phyloP scores from a whole-genome alignment of 352 stramenopile genomes.

The Globisporangium yorkense region DNA sequence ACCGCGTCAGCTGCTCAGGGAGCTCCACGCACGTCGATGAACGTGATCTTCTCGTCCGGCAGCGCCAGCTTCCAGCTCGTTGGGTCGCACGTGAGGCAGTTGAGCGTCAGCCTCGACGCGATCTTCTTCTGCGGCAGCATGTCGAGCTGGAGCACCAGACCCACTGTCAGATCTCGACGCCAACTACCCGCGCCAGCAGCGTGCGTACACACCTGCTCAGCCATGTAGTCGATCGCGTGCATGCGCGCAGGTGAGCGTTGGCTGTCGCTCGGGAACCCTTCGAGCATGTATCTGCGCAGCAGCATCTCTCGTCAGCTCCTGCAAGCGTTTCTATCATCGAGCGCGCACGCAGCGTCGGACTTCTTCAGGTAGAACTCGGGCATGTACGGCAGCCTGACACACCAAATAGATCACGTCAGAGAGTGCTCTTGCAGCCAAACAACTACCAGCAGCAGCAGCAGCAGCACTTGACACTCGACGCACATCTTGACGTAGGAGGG shows the following conservation, averaged over 20 bases:
- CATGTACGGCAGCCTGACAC: constrained; percentile 46
- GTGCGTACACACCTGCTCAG: constrained; percentile 33
- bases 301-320: background rate
- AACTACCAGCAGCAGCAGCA: background rate
- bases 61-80: constrained; percentile 43
- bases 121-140: constrained; percentile 60
- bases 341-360: constrained; percentile 14
- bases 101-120: constrained; percentile 56
- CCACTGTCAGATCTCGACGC: background rate
- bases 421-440: background rate
- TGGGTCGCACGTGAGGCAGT: constrained; percentile 39
- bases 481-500: constrained; percentile 51
- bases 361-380: constrained; percentile 73
- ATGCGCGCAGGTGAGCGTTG: constrained; percentile 20
- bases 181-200: background rate
- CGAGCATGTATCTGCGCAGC: constrained; percentile 39
- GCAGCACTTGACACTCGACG: background rate
- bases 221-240: constrained; percentile 60
- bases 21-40: constrained; percentile 41
- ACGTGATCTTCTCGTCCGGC: constrained; percentile 43
- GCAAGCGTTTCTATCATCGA: background rate
- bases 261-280: constrained; percentile 36
- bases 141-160: constrained; percentile 23
- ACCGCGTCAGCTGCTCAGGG: no score
- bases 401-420: background rate